Evolutionary conservation across 192 early-diverging fungal species (phyloP).

Genomic region (Coemansia erecta): DNA sequence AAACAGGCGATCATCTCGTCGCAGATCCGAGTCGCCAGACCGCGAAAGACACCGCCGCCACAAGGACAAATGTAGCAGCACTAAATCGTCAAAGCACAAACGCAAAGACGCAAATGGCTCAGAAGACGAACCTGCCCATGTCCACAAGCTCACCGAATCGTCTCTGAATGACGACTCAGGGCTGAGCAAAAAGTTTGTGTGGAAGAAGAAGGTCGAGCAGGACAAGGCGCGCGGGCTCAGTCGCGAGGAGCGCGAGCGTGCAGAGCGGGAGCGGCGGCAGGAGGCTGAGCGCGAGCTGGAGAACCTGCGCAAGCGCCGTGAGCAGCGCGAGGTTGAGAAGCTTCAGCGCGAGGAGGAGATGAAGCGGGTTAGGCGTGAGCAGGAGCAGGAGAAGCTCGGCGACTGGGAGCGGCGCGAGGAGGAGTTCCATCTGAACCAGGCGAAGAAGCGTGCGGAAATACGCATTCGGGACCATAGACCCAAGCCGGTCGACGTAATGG

Average conservation of each 20-base stretch:
- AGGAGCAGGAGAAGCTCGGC: slow-evolving; percentile 85
- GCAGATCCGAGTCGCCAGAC: slow-evolving; percentile 9
- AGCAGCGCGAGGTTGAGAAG: slow-evolving; percentile 79
- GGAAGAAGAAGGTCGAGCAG: slow-evolving; percentile 89
- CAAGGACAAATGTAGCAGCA: slow-evolving; percentile 3
- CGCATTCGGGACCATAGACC: slow-evolving; percentile 82
- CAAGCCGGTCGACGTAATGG: slow-evolving; percentile 90
- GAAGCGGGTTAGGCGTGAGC: slow-evolving; percentile 72
- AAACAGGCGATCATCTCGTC: slow-evolving; percentile 7
- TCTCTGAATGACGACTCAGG: slow-evolving; percentile 74
- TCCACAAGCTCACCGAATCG: slow-evolving; percentile 73
- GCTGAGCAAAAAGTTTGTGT: slow-evolving; percentile 84
- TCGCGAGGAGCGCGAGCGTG: slow-evolving; percentile 55
- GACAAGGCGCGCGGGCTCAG: slow-evolving; percentile 70
- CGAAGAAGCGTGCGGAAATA: slow-evolving; percentile 88
- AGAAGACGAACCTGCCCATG: slow-evolving; percentile 1
- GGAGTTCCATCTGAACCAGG: slow-evolving; percentile 90
- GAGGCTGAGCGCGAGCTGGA: slow-evolving; percentile 78
- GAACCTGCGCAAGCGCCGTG: slow-evolving; percentile 74
- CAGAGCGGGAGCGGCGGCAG: slow-evolving; percentile 55
- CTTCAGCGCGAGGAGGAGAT: slow-evolving; percentile 79
- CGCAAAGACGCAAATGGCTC: background rate
- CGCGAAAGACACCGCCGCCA: background rate
- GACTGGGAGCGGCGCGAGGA: slow-evolving; percentile 95
- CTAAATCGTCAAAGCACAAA: background rate